Base-by-base conservation (phyloP, 495 filamentous ascomycete genomes). In the Hyaloscypha bicolor region DNA sequence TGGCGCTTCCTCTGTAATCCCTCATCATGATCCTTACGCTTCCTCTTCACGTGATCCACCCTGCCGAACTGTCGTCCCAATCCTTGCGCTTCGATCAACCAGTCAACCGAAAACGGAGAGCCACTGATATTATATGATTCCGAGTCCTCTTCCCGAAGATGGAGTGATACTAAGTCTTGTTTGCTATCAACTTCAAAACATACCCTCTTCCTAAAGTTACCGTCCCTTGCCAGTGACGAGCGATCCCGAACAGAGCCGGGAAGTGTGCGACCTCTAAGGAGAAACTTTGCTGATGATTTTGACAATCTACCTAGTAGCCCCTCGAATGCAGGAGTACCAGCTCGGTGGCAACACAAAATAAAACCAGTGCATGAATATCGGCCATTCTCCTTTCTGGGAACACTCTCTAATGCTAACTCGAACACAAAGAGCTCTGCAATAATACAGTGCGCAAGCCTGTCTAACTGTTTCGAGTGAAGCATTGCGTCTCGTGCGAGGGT, bases 401-500 rank as follows among this genome's bases (percentile, higher is more conserved):
- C 12, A 22, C 32, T 25, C 25, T 25, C 25, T 25, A n/a, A n/a
- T 21, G 64, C 66, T 21, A 67, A 48, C 33, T 67, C 59, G 55
- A 68, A 68, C 9, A 68, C 22, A 53, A 68, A 68, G 6, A 68
- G 51, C 60, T 68, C 66, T 45, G 53, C 37, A 35, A 68, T 60
- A 21, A 68, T 52, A 37, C 33, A 68, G 22, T 53, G 21, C 9
- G 60, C 60, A 33, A 68, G 66, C 22, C 55, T 3, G 45, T 68
- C 37, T n/a, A 68, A n/a, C 33, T 68, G 3, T 30, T 63, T 59
- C 52, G 60, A 68, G 9, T 60, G 9, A 35, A 45, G 61, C 14
- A 60, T 60, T 1, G 29, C 60, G 0, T 58, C 60, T 29, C 33
- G 21, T 21, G 35, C 53, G n/a, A 22, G 21, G 14, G 29, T 35